phyloP scores from a whole-genome alignment of 2,329 filamentous ascomycete species.

The Spiromastix sp. region DNA sequence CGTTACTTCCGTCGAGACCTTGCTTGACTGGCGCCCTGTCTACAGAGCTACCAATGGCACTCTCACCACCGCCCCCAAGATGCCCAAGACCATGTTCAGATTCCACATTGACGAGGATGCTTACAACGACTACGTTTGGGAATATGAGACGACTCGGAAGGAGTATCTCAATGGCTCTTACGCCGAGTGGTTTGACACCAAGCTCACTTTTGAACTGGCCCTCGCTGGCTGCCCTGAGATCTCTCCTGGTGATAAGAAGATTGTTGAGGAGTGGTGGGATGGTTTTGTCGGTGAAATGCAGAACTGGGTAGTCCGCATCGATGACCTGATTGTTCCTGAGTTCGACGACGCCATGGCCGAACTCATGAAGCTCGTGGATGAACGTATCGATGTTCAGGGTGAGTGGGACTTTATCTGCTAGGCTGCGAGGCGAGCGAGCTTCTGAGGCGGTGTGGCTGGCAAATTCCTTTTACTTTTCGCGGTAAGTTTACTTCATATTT shows the following conservation, averaged over 20 bases:
- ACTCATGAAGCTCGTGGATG: slow-evolving; percentile 15
- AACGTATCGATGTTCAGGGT: slow-evolving; percentile 18
- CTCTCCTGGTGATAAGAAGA: slow-evolving; percentile 8
- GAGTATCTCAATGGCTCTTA: slow-evolving; percentile 10
- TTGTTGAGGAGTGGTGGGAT: slow-evolving; percentile 18
- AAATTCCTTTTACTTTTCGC: background rate
- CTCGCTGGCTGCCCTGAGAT: slow-evolving; percentile 8
- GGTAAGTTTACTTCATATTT: background rate
- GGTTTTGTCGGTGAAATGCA: slow-evolving; percentile 17
- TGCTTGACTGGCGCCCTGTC: too few relatives aligned
- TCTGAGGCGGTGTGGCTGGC: background rate
- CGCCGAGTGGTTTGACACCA: slow-evolving; percentile 11
- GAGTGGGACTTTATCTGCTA: slow-evolving; percentile 7
- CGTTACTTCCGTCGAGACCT: too few relatives aligned
- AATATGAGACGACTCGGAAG: slow-evolving; percentile 7
- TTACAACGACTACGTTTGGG: slow-evolving; percentile 12
- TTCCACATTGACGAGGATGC: slow-evolving; percentile 15
- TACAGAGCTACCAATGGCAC: too few relatives aligned
- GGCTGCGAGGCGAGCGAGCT: too few relatives aligned
- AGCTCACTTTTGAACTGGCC: slow-evolving; percentile 7
- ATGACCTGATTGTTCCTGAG: slow-evolving; percentile 15
- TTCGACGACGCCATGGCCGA: slow-evolving; percentile 19
- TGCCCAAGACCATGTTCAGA: slow-evolving; percentile 15
- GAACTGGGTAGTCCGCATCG: slow-evolving; percentile 18
- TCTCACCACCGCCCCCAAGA: too few relatives aligned